A percentile compares a stretch with the other conserved stretches of the same genome.
Evolutionary conservation across 345 rosid species (phyloP).

Genomic region (Microthlaspi erraticum): DNA sequence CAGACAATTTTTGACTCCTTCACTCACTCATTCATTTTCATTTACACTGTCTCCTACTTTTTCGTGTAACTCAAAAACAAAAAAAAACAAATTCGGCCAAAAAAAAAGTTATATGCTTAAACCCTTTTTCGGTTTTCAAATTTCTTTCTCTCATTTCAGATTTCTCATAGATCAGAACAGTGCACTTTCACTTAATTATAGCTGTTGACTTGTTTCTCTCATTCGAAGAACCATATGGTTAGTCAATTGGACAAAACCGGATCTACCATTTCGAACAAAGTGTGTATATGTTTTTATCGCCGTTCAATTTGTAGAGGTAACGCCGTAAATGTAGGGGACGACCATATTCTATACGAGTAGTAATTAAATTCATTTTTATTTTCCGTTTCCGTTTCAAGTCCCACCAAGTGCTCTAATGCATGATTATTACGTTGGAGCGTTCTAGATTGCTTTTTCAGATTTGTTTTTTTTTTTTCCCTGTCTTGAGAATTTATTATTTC

Average conservation of each 20-base stretch:
- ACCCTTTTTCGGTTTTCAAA: too few species aligned
- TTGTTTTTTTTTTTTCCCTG: neutral
- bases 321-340: conserved; percentile 35
- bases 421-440: conserved; percentile 45
- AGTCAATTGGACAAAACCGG: neutral
- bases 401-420: conserved; percentile 39
- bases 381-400: conserved; percentile 4
- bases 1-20: conserved; percentile 36
- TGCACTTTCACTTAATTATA: too few species aligned
- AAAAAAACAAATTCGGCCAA: too few species aligned
- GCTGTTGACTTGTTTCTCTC: too few species aligned
- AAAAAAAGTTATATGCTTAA: too few species aligned
- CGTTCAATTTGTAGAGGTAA: conserved; percentile 36
- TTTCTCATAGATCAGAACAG: too few species aligned
- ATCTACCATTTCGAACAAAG: conserved; percentile 3
- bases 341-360: conserved; percentile 10
- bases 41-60: neutral
- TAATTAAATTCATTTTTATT: neutral
- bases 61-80: too few species aligned
- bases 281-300: conserved; percentile 1
- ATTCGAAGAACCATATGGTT: too few species aligned
- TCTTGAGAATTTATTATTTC: neutral
- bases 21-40: conserved; percentile 23
- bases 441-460: conserved; percentile 11
- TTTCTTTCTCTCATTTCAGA: too few species aligned